phyloP scores from a whole-genome alignment of 164 flowering plant species.

The Litsea cubeba region DNA sequence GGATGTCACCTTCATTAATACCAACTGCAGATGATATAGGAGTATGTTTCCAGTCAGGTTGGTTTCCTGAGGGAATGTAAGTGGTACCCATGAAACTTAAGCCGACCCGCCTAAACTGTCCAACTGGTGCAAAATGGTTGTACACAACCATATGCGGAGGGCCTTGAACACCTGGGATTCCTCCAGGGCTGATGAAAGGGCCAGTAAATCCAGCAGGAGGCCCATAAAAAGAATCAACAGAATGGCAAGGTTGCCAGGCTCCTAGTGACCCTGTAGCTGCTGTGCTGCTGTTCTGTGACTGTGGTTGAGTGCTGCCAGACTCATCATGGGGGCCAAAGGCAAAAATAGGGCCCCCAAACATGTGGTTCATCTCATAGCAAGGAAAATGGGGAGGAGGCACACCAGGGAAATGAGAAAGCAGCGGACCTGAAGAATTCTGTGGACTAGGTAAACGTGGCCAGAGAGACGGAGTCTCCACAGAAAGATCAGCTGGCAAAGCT shows the following conservation, averaged over 20 bases:
- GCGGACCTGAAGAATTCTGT: conserved; percentile 57
- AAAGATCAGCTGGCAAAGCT: conserved; percentile 95
- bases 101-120: conserved; percentile 86
- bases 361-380: conserved; percentile 80
- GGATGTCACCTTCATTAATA: conserved; percentile 49
- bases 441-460: conserved; percentile 88
- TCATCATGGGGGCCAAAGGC: conserved; percentile 86
- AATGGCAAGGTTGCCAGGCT: conserved; percentile 78
- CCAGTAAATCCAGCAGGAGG: conserved; percentile 72
- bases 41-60: conserved; percentile 73
- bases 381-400: conserved; percentile 79
- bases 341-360: conserved; percentile 77
- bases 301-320: conserved; percentile 52
- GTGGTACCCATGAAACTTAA: conserved; percentile 91
- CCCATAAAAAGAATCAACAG: conserved; percentile 88
- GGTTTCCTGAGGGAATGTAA: conserved; percentile 83
- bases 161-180: conserved; percentile 75
- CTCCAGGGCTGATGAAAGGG: conserved; percentile 75
- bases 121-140: conserved; percentile 88
- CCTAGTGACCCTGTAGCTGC: conserved; percentile 64
- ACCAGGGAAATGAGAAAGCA: conserved; percentile 80
- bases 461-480: conserved; percentile 80
- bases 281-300: conserved; percentile 50
- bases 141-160: conserved; percentile 93
- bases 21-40: conserved; percentile 55